Percentiles rank a stretch among this genome's conserved stretches.
Evolutionary conservation across 2,329 filamentous ascomycete genomes (phyloP).

Genomic region (Cytospora leucostoma): DNA sequence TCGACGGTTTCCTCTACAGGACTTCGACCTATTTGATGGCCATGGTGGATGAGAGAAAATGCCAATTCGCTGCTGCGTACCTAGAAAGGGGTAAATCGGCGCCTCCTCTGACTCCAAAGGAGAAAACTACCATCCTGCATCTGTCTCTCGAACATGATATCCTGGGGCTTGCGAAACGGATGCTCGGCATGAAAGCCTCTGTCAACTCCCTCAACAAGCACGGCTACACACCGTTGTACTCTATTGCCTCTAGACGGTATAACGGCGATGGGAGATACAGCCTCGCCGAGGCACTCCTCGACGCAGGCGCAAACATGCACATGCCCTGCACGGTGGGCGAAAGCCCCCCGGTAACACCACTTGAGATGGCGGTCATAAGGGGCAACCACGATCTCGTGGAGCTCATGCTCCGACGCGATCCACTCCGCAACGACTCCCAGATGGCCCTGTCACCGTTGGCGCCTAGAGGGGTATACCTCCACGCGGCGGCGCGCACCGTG

Average conservation of each 20-base stretch:
- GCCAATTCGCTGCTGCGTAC: conserved; percentile 7
- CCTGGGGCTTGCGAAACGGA: not conserved
- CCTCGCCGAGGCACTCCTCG: conserved; percentile 1
- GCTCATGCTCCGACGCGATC: conserved; percentile 7
- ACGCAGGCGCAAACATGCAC: conserved; percentile 9
- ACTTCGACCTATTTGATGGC: conserved; percentile 10
- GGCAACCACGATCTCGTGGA: not conserved
- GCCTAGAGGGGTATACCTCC: conserved; percentile 17
- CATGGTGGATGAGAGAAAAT: conserved; percentile 1
- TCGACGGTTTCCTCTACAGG: conserved; percentile 1
- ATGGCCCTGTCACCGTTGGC: not conserved
- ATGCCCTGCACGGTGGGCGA: not conserved
- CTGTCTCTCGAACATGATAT: not conserved
- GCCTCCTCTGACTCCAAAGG: conserved; percentile 11
- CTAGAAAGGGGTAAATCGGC: conserved; percentile 2
- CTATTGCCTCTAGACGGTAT: not conserved
- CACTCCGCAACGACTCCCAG: conserved; percentile 10
- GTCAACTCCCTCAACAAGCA: conserved; percentile 10
- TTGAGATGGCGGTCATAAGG: conserved; percentile 9
- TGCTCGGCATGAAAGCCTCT: conserved; percentile 12
- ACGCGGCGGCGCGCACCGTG: conserved; percentile 5
- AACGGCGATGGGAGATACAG: not conserved
- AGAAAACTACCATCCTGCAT: conserved; percentile 14
- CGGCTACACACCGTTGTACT: conserved; percentile 16
- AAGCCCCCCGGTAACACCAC: conserved; percentile 7